phyloP scores from a whole-genome alignment of 2,329 filamentous ascomycete genomes.

The Fusarium kyushuense region DNA sequence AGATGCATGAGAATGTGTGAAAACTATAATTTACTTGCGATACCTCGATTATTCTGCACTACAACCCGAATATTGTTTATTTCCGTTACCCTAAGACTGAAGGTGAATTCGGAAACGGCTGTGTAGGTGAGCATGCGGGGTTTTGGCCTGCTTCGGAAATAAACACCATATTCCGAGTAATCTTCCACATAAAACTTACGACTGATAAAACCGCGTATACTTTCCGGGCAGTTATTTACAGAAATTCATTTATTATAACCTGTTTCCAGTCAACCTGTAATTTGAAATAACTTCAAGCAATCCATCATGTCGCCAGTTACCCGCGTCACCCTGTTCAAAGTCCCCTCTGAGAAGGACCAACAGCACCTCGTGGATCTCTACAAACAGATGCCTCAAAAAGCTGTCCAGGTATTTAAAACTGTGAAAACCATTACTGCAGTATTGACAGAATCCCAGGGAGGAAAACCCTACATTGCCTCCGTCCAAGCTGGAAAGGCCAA shows the following conservation, averaged over 20 bases:
- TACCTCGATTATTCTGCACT: no score
- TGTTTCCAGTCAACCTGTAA: fast-evolving
- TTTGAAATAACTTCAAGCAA: neutral
- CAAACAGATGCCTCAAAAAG: slow-evolving; percentile 48
- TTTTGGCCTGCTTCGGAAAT: neutral
- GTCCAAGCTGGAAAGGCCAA: slow-evolving; percentile 62
- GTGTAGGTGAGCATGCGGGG: no score
- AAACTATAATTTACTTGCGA: no score
- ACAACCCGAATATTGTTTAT: no score
- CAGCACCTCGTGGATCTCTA: slow-evolving; percentile 50
- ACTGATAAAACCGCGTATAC: neutral
- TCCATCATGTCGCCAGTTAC: slow-evolving; percentile 36
- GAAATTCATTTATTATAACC: no score
- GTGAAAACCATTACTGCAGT: neutral
- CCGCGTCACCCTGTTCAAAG: slow-evolving; percentile 56
- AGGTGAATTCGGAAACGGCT: neutral
- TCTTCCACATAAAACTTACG: neutral
- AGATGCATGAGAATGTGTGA: no score
- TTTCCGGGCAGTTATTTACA: neutral
- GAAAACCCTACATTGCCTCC: slow-evolving; percentile 69
- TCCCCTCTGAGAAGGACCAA: slow-evolving; percentile 50
- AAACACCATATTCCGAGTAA: neutral
- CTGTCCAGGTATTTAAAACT: slow-evolving; percentile 48
- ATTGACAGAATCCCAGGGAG: slow-evolving; percentile 60
- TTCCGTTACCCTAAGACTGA: no score